Conservation (phyloP, 768 basidiomycete genomes). For the Russula sp. region DNA sequence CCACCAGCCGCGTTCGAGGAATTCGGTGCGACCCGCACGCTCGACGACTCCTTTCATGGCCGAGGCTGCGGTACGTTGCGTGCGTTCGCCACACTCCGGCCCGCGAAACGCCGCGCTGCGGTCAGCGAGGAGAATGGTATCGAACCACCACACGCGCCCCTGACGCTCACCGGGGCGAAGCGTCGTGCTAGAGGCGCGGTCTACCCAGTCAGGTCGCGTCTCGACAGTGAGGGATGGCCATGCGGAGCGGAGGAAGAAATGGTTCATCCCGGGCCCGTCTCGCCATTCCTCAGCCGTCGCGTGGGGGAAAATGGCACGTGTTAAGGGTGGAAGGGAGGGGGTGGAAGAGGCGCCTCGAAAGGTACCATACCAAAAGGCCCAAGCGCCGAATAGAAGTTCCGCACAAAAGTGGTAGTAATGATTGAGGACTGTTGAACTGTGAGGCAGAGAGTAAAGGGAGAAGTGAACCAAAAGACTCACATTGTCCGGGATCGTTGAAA, state of each 20-base stretch:
- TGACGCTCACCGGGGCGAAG: conserved; percentile 11
- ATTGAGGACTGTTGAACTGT: conserved; percentile 40
- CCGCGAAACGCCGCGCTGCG: conserved; percentile 73
- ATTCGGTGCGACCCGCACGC: conserved; percentile 34
- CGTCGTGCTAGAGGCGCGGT: conserved; percentile 37
- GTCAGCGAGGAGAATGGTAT: conserved; percentile 61
- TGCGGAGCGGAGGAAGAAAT: conserved; percentile 64
- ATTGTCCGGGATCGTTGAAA: conserved; percentile 66
- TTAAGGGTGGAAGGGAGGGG: conserved; percentile 29
- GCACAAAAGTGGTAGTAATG: conserved; percentile 89
- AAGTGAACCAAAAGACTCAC: conserved; percentile 21
- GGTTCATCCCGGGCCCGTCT: conserved; percentile 71
- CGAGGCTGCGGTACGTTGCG: conserved; percentile 66
- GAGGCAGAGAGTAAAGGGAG: background rate
- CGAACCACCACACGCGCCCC: conserved; percentile 58
- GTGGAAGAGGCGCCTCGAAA: conserved; percentile 22
- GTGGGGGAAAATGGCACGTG: conserved; percentile 68
- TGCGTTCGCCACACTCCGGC: conserved; percentile 48
- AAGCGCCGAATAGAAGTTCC: conserved; percentile 69
- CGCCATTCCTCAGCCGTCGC: conserved; percentile 55
- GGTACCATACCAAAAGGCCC: conserved; percentile 66
- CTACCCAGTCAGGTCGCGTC: conserved; percentile 61
- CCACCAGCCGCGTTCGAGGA: conserved; percentile 59
- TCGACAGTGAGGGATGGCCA: conserved; percentile 70
- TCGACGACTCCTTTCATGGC: conserved; percentile 39